phyloP scores from a whole-genome alignment of 371 early-diverging fungal genomes.

The Mycotypha africana region DNA sequence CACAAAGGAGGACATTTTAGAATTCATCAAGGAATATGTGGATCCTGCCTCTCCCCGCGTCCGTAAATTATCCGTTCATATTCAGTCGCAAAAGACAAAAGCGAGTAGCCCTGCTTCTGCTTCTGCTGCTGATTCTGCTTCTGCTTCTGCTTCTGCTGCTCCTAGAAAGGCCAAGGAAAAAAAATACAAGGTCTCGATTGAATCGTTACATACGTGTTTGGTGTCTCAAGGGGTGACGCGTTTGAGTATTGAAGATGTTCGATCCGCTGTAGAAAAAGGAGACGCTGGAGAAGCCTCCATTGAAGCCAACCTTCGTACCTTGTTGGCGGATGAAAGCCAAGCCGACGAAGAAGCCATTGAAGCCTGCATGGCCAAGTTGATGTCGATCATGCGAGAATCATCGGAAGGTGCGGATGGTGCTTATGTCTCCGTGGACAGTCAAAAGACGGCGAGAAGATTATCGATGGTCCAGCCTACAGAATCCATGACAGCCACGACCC shows the following conservation, averaged over 20 bases:
- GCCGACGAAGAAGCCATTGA: slow-evolving; percentile 41
- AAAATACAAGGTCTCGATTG: slow-evolving; percentile 46
- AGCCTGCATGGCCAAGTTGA: slow-evolving; percentile 33
- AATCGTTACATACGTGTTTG: slow-evolving; percentile 35
- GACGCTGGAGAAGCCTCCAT: slow-evolving; percentile 36
- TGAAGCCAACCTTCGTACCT: slow-evolving; percentile 30
- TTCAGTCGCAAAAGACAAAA: slow-evolving; percentile 55
- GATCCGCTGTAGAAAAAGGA: slow-evolving; percentile 39
- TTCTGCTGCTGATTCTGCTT: too few species aligned
- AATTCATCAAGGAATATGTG: slow-evolving; percentile 57
- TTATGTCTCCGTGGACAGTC: slow-evolving; percentile 38
- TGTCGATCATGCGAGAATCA: slow-evolving; percentile 35
- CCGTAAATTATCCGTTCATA: slow-evolving; percentile 66
- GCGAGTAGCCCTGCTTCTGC: background rate
- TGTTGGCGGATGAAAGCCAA: slow-evolving; percentile 40
- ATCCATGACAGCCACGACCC: background rate
- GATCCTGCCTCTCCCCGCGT: slow-evolving; percentile 46
- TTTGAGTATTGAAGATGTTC: slow-evolving; percentile 35
- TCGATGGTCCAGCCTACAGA: slow-evolving; percentile 14
- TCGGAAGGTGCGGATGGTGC: slow-evolving; percentile 26
- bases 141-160: too few species aligned
- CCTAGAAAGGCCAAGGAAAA: too few species aligned
- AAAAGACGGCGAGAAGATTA: slow-evolving; percentile 39
- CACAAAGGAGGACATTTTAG: slow-evolving; percentile 41
- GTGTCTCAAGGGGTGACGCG: slow-evolving; percentile 31